Evolutionary conservation across 345 rosid species (phyloP).

Genomic region (Mangifera indica): DNA sequence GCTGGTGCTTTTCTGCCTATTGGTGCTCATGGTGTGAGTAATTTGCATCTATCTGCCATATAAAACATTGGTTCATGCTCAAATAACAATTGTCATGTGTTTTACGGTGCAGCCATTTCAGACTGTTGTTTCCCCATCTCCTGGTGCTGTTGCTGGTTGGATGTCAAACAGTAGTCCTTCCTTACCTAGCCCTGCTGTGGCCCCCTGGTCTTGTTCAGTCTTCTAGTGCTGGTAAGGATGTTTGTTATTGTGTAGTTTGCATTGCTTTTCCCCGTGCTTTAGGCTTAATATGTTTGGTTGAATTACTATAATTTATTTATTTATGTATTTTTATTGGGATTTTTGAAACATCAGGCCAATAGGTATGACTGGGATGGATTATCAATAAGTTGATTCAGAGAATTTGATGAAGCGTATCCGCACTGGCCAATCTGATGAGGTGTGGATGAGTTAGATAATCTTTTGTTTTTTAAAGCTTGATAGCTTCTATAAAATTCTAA

Average conservation of each 20-base stretch:
- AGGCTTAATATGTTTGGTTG: slow-evolving; percentile 3
- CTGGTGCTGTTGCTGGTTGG: slow-evolving; percentile 78
- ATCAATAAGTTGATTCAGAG: slow-evolving; percentile 71
- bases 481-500: background rate
- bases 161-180: slow-evolving; percentile 55
- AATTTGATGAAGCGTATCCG: slow-evolving; percentile 68
- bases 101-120: slow-evolving; percentile 66
- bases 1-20: slow-evolving; percentile 65
- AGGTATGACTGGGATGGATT: slow-evolving; percentile 55
- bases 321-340: slow-evolving; percentile 16
- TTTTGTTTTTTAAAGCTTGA: background rate
- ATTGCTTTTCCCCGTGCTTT: background rate
- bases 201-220: slow-evolving; percentile 44
- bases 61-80: slow-evolving; percentile 6
- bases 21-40: slow-evolving; percentile 72
- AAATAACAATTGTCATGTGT: slow-evolving; percentile 13
- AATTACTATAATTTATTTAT: background rate
- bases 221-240: slow-evolving; percentile 41
- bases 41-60: slow-evolving; percentile 10
- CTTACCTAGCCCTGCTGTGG: slow-evolving; percentile 47
- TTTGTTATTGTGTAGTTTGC: background rate
- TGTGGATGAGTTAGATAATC: slow-evolving; percentile 13
- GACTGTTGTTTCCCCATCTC: slow-evolving; percentile 58
- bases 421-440: slow-evolving; percentile 68
- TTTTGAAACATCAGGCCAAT: slow-evolving; percentile 64